Conservation (phyloP, 768 basidiomycete genomes). For the Collybia nuda region DNA sequence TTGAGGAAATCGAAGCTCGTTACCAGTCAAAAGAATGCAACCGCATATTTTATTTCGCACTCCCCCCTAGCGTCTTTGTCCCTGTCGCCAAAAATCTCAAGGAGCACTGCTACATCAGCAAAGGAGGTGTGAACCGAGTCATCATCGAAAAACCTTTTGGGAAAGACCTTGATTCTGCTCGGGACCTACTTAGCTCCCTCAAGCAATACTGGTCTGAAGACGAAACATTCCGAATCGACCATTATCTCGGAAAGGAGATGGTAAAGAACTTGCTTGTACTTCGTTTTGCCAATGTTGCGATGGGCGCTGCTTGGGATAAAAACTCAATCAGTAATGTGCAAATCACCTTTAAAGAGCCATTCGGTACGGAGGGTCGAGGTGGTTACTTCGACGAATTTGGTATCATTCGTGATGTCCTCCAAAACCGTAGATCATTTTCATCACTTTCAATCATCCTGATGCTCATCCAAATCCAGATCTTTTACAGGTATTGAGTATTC, state of each 20-base stretch:
- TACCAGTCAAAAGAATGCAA: conserved; percentile 67
- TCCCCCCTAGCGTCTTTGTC: conserved; percentile 96
- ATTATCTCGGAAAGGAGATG: conserved; percentile 99
- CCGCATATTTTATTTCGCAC: conserved; percentile 95
- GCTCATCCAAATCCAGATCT: conserved; percentile 58
- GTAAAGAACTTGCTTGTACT: conserved; percentile 97
- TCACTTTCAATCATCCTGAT: conserved; percentile 13
- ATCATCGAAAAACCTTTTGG: conserved; percentile 99
- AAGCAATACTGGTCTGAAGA: conserved; percentile 93
- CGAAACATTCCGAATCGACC: conserved; percentile 98
- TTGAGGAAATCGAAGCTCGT: conserved; percentile 74
- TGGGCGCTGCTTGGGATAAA: conserved; percentile 92
- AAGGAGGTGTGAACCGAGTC: conserved; percentile 79
- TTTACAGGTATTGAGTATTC: conserved; percentile 89
- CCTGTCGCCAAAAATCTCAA: conserved; percentile 83
- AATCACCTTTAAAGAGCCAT: conserved; percentile 99
- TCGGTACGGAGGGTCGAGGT: conserved; percentile 99
- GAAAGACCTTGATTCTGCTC: conserved; percentile 85
- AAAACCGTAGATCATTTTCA: conserved; percentile 82
- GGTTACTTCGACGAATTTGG: conserved; percentile 99
- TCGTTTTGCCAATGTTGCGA: conserved; percentile 91
- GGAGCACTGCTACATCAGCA: conserved; percentile 71
- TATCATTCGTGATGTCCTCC: conserved; percentile 95
- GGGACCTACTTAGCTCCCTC: conserved; percentile 73
- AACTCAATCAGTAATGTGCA: conserved; percentile 96